phyloP scores from a whole-genome alignment of 352 stramenopile species.

The Elongisporangium anandrum region DNA sequence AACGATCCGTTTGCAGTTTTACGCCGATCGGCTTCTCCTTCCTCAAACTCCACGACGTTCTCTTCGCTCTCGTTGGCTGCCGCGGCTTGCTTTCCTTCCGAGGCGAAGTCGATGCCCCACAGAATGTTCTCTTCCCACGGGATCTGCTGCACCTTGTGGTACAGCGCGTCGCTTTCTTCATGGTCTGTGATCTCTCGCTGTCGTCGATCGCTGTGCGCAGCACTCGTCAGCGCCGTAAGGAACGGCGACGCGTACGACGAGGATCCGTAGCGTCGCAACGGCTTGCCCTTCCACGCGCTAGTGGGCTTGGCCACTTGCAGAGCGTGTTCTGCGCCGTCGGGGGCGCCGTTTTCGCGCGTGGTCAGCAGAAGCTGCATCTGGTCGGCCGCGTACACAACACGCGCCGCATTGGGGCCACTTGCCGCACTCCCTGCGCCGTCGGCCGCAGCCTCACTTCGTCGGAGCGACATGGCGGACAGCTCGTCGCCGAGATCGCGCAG shows the following conservation, averaged over 20 bases:
- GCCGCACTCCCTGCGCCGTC: conserved; percentile 4
- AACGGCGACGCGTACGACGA: conserved; percentile 55
- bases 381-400: conserved; percentile 41
- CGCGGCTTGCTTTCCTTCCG: conserved; percentile 14
- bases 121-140: conserved; percentile 80
- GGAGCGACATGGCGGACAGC: conserved; percentile 34
- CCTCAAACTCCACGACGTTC: conserved; percentile 50
- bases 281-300: conserved; percentile 44
- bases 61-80: conserved; percentile 7
- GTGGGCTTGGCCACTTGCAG: conserved; percentile 24
- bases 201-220: conserved; percentile 8
- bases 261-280: conserved; percentile 63
- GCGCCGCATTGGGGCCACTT: conserved; percentile 9
- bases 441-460: conserved; percentile 20
- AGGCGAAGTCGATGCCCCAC: conserved; percentile 62
- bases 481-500: conserved; percentile 52
- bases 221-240: conserved; percentile 21
- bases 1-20: neutral
- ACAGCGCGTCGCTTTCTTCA: conserved; percentile 47
- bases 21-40: conserved; percentile 6
- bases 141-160: conserved; percentile 78
- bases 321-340: conserved; percentile 33
- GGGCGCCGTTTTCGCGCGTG: conserved; percentile 35
- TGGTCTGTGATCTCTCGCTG: conserved; percentile 13
- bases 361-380: conserved; percentile 63